Base-by-base conservation (phyloP, 2,329 filamentous ascomycete genomes). In the Pestalotiopsis sp. region DNA sequence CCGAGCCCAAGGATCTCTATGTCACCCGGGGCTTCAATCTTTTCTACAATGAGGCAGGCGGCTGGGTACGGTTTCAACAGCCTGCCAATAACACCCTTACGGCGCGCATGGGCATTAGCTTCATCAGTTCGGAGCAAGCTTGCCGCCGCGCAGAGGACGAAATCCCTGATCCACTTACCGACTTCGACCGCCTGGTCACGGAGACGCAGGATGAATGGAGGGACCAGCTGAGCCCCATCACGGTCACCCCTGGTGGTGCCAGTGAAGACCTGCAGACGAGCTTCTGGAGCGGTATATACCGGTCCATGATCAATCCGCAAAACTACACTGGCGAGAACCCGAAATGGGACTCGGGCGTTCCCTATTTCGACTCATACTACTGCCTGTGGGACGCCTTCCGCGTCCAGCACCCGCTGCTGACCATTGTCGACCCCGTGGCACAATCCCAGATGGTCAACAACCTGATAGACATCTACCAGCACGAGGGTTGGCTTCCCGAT, bases 291-390 rank as follows among this genome's bases (percentile, higher is more conserved):
- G 89, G 88, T 1, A 77, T 87, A 4, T 91, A 91, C 71, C 82
- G 89, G 25, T 80, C 84, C 0, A 86, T 91, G 84, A 89, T 91
- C 69, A 88, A 86, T 38, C 89, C 89, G 1, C 89, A 91, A 74
- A 89, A 91, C 73, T 91, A 91, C 72, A 91, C 90, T 0, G 88
- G 87, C 0, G 89, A 91, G 74, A 91, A 91, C 61, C 87, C 87
- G 3, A 77, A 87, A 0, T 91, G 89, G 89, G 76, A 87, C 45
- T 89, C 85, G 27, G 82, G 84, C 0, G 87, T 90, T 67, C 89
- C 89, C 3, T 91, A 91, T 71, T 91, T 89, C 69, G 89, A 91
- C 74, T 90, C 87, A 7, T 81, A 74, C 63, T 81, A 81, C 72
- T 81, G 80, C 70, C 89, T 91, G 17, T 91, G 90, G 90, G 90